Percentiles rank a stretch among this genome's conserved stretches.
phyloP scores from a whole-genome alignment of 2,329 filamentous ascomycete species.

The Neofusicoccum umdonicola region DNA sequence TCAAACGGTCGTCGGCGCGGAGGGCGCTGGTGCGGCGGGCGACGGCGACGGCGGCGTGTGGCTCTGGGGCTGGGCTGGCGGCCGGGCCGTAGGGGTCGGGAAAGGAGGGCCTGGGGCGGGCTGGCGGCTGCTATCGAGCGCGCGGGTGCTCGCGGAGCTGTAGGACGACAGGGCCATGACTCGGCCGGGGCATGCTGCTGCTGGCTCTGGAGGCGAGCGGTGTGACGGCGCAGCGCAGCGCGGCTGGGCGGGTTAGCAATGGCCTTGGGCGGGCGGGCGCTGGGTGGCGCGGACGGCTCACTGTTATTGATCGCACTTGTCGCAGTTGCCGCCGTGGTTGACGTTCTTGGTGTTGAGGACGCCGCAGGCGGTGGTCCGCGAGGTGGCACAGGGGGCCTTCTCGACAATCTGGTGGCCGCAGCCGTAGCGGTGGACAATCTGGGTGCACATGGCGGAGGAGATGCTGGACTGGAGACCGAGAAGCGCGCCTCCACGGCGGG shows the following conservation, averaged over 20 bases:
- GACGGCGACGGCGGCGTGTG: neutral
- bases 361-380: constrained; percentile 40
- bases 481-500: constrained; percentile 25
- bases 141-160: neutral
- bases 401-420: constrained; percentile 46
- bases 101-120: neutral
- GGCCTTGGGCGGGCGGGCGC: too few relatives aligned
- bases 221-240: neutral
- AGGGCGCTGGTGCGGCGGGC: neutral
- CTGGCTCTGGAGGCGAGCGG: neutral
- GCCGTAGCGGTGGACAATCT: constrained; percentile 47
- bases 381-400: constrained; percentile 46
- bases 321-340: constrained; percentile 46
- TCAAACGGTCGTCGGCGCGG: neutral
- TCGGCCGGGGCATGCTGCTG: neutral
- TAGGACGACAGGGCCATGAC: constrained; percentile 9
- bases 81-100: neutral
- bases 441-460: constrained; percentile 43
- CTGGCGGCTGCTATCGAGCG: neutral
- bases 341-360: constrained; percentile 43
- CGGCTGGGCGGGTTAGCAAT: neutral
- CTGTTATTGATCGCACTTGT: constrained; percentile 43
- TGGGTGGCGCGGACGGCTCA: neutral
- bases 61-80: neutral
- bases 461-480: constrained; percentile 16